Base-by-base conservation (phyloP, 2,329 filamentous ascomycete species). In the Clonostachys sp. region DNA sequence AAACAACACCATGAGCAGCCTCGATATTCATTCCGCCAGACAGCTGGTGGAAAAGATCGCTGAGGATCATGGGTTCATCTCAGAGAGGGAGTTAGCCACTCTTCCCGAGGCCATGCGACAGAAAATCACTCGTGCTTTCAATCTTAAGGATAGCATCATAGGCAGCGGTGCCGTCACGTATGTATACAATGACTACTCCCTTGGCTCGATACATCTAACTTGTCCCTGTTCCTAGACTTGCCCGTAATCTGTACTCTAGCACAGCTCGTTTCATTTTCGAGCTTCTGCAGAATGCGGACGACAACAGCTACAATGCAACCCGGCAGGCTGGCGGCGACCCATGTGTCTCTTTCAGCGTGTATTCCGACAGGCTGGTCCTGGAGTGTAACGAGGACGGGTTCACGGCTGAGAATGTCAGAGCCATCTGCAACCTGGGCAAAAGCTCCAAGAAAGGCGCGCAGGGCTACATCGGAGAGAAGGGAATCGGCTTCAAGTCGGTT, bases 321-420 rank as follows among this genome's bases (percentile, higher is more conserved):
- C 78, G 45, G 75, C 77, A 48, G 62, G 71, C 71, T 75, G 33
- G 46, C 3, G 46, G 38, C 7, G 68, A 66, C 2, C 60, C 53
- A 2, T 78, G 77, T 35, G 50, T 66, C 5, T 48, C 53, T 16
- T 72, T 66, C 46, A 50, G 47, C 16, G 45, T 75, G 1, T 60
- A 63, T 7, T 54, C 62, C 0, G 54, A 61, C 36, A 54, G 45
- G 0, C 62, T 80, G 5, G 44, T 72, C 36, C 45, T 77, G 6
- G 71, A 77, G 24, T 75, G 71, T 55, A 77, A 77, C 47, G 74
- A 76, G 46, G 61, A 68, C 30, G 72, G 71, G 7, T 75, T 75
- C 51, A 64, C 53, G 2, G 40, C 55, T 6, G 49, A 49, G 3
- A 67, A 77, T 48, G 57, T 77, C 7, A 24, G 44, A 8, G 71